Base-by-base conservation (phyloP, 208 protist species). In the Jaenimonas drosophilae region DNA sequence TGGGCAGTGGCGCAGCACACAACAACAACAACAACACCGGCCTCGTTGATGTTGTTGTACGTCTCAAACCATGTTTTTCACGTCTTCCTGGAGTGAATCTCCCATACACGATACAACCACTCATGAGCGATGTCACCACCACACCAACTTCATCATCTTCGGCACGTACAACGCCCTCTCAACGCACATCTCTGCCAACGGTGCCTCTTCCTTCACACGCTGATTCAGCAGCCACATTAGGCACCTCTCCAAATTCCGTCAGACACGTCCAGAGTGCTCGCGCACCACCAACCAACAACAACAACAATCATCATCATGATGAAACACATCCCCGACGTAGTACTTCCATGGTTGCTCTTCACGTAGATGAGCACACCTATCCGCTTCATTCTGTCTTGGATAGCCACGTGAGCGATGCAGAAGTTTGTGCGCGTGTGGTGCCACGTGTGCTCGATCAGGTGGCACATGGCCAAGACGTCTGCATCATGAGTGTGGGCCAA, bases 401-500 rank as follows among this genome's bases (percentile, higher is more conserved):
- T 17, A 69, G 72, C 1, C 41, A 59, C 7, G 57, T 67, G 34
- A 66, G 64, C 26, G 72, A 87, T 47, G 47, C 34, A 12, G 59
- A 72, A 3, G 44, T 88, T 43, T 82, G 76, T 59, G 55, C 59
- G 27, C 54, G 49, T 7, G 20, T 86, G 2, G 41, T 84, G 41
- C 73, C 83, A 7, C 43, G 49, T 45, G 54, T 91, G 38, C 43
- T 82, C 28, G 67, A 78, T 41, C 72, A 81, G 59, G 20, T 88
- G 32, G 46, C 40, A 31, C 45, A 46, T 19, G 70, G 70, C 19
- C 78, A 55, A 57, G 77, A 74, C 59, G 64, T 62, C 1, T 81
- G 70, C 62, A 54, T 91, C 19, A 41, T 91, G 27, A 84, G 76
- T 47, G 71, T 75, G 54, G 74, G 74, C 20, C 69, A 74, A 54